Conservation (phyloP, 176 grass and related monocot species). For the Miscanthus lutarioriparius region DNA sequence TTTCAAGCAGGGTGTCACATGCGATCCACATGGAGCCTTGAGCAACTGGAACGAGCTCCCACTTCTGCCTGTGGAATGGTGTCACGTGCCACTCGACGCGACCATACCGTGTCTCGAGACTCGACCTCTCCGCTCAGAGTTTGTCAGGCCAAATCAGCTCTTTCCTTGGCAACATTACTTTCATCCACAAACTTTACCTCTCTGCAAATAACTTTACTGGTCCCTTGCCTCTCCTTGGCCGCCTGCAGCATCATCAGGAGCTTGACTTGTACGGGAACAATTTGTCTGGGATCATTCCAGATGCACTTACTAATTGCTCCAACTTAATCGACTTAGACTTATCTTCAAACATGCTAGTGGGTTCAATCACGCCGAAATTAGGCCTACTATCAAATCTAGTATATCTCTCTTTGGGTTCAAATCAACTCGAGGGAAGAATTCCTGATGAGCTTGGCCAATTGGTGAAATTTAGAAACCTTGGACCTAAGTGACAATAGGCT, state of each 20-base stretch:
- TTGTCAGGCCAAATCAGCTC: neutral
- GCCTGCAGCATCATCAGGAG: neutral
- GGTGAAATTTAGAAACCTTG: fast-evolving
- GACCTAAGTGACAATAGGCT: neutral
- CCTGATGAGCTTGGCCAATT: neutral
- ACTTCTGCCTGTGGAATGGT: neutral
- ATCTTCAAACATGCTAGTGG: too few species aligned
- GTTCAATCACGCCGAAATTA: too few species aligned
- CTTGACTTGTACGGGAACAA: neutral
- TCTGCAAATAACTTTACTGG: neutral
- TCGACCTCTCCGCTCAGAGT: fast-evolving
- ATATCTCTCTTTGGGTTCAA: too few species aligned
- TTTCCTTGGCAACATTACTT: neutral
- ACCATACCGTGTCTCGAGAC: neutral
- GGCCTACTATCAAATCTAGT: too few species aligned
- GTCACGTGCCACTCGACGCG: neutral
- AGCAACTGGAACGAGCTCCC: neutral
- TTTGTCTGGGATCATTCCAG: neutral
- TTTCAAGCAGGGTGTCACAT: neutral
- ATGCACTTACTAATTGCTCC: neutral
- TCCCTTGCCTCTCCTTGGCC: neutral
- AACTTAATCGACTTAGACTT: fast-evolving
- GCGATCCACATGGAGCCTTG: neutral
- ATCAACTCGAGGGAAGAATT: neutral
- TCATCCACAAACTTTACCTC: neutral